A percentile compares a stretch with the other conserved stretches of the same genome.
These are phyloP conservation scores for Amanita molliuscula DNA, from an alignment of 768 basidiomycete genomes.

Conservation along the genomic window DNA sequence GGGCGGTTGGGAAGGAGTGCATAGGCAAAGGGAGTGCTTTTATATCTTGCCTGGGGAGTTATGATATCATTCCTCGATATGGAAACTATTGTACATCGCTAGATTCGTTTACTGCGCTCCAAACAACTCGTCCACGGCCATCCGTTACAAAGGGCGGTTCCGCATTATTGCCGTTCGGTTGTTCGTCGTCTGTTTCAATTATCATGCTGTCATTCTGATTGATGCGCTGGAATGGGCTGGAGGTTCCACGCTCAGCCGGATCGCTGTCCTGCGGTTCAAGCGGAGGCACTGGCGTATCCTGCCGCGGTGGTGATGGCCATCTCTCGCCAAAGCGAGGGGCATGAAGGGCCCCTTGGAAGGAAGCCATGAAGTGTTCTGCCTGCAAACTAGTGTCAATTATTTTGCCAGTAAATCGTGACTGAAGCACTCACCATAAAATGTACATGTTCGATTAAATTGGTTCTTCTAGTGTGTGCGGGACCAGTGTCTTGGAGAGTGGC, in stretches of 20 bases:
- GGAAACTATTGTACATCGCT: constrained; percentile 1
- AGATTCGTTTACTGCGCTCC: constrained; percentile 17
- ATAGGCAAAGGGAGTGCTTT: neutral
- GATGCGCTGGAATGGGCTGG: neutral
- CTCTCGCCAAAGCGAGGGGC: neutral
- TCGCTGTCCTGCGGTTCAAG: neutral
- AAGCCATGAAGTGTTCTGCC: constrained; percentile 2
- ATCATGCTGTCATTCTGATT: neutral
- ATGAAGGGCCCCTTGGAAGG: neutral
- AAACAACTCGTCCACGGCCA: constrained; percentile 52
- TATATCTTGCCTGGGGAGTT: constrained; percentile 9
- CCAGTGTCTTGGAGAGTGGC: neutral
- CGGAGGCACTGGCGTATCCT: neutral
- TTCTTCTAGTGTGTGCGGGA: no score
- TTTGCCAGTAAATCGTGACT: neutral
- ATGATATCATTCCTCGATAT: constrained; percentile 6
- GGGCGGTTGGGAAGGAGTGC: constrained; percentile 6
- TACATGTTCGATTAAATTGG: neutral
- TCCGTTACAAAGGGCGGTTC: constrained; percentile 54
- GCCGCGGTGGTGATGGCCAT: neutral
- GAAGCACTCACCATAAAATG: neutral
- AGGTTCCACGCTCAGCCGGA: neutral
- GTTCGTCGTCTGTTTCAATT: neutral
- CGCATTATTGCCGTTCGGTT: neutral
- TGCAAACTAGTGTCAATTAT: neutral